Evolutionary conservation across 768 basidiomycete species (phyloP), one percentile per base, ranked within the genome.

Genomic region (Kwoniella sp.): DNA sequence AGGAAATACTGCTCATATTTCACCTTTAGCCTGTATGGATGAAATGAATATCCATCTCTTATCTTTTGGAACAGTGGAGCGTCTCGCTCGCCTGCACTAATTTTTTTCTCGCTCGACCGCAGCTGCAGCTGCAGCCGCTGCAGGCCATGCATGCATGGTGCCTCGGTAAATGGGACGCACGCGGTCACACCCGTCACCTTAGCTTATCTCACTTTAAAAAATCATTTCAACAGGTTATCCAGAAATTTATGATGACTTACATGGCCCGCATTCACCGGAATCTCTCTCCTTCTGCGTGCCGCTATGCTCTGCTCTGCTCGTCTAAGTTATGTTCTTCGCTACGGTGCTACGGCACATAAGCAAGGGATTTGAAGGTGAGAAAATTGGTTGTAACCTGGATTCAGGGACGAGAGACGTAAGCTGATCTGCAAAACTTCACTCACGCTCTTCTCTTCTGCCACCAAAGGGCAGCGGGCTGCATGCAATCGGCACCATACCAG

Each of bases 61-160:
- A 44, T 44, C 40, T 44, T 44, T 44, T 44, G 40, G 40, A 44
- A 9, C 40, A 44, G 40, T 44, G 40, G 40, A 44, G 40, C 40
- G 10, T 10, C 4, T 19, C 17, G 17, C 8, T 10, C 40, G 40
- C 40, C 17, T 19, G 4, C 40, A 44, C 40, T 19, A 44, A 44
- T 44, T 44, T 44, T 44, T 44, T 44, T 33, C 33, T 6, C 13
- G 6, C 33, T 33, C 17, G 33, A 44, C 40, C 40, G 17, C 17
- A 9, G 40, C 17, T 10, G 10, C 40, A n/a, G n/a, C n/a, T n/a
- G n/a, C n/a, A n/a, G n/a, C n/a, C n/a, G n/a, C n/a, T n/a, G n/a
- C n/a, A n/a, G n/a, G n/a, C n/a, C n/a, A n/a, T n/a, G n/a, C n/a
- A n/a, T n/a, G n/a, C n/a, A n/a, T n/a, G n/a, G 8, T 9, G 40